phyloP scores from a whole-genome alignment of 1,139 yeast genomes.

The Diutina siamensis region DNA sequence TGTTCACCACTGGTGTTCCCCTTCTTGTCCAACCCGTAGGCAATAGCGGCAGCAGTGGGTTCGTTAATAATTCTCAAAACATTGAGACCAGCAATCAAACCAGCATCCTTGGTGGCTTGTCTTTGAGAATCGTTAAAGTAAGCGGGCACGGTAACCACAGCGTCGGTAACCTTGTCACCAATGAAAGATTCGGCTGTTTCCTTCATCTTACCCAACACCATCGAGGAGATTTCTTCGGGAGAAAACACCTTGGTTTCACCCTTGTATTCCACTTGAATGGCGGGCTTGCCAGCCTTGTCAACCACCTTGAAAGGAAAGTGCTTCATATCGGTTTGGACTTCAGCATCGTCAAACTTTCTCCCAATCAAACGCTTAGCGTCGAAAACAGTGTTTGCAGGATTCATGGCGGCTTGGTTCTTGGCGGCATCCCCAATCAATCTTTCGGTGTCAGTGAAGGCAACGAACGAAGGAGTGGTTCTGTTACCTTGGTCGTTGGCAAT shows the following conservation, averaged over 20 bases:
- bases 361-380: slow-evolving; percentile 86
- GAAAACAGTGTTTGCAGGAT: slow-evolving; percentile 68
- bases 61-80: slow-evolving; percentile 93
- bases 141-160: slow-evolving; percentile 95
- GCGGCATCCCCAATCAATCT: slow-evolving; percentile 93
- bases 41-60: slow-evolving; percentile 98
- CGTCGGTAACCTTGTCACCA: slow-evolving; percentile 83
- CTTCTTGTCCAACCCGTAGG: slow-evolving; percentile 83
- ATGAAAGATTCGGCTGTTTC: slow-evolving; percentile 86
- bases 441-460: slow-evolving; percentile 76
- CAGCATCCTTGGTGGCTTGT: slow-evolving; percentile 98
- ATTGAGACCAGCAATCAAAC: slow-evolving; percentile 90
- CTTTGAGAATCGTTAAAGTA: slow-evolving; percentile 97
- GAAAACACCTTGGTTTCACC: slow-evolving; percentile 59
- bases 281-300: slow-evolving; percentile 69
- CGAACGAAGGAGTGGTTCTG: slow-evolving; percentile 88
- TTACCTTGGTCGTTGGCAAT: slow-evolving; percentile 93
- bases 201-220: slow-evolving; percentile 89
- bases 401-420: slow-evolving; percentile 82
- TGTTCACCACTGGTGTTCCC: slow-evolving; percentile 29
- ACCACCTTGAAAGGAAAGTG: slow-evolving; percentile 66
- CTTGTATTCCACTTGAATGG: slow-evolving; percentile 57
- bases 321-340: slow-evolving; percentile 74
- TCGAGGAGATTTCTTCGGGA: slow-evolving; percentile 86
- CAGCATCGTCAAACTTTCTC: slow-evolving; percentile 59